Evolutionary conservation across 2,329 filamentous ascomycete species (phyloP), one percentile per base, ranked within the genome.

Genomic region (Pseudovirgaria hyperparasitica): DNA sequence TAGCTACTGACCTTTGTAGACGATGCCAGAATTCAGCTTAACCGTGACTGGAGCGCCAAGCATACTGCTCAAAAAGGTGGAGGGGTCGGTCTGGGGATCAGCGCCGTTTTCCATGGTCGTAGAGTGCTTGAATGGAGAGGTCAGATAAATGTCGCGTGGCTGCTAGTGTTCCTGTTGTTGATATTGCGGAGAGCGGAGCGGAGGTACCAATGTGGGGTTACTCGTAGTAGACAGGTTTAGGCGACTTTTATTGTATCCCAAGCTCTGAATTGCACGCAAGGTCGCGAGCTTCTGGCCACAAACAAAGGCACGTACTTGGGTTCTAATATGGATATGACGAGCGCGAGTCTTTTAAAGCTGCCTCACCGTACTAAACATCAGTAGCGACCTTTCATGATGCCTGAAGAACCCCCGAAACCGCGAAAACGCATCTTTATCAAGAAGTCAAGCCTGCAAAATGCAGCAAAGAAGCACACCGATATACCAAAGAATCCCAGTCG

Each of bases 1-100:
- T 20, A 9, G 7, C 11, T 6, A 26, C 40, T 20, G 46, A 87
- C 87, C 90, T 70, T 90, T 94, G 69, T 94, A 98, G 36, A 96
- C 76, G 34, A 94, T 85, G 29, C 90, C 90, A n/a, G 86, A 94
- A 62, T 98, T 98, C 42, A 98, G 70, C 63, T 96, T 96, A 40
- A 98, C 87, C 2, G 84, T 92, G 40, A 98, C 90, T 19, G 84
- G 75, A 38, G 84, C 82, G 34, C 87, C 86, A 48, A 93, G 92
- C 51, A 98, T 93, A 51, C 93, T 84, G 55, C 80, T 76, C 33
- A 98, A 66, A 56, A 98, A 98, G 40, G 80, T 76, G 9, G 86
- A 92, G 4, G 90, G 90, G 55, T 98, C 90, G 55, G 84, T 87
- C 36, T 82, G 80, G 56, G 90, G 82, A 32, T 57, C 58, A 36